Conservation (phyloP, 1,284 basidiomycete genomes). For the Cerrena zonata region DNA sequence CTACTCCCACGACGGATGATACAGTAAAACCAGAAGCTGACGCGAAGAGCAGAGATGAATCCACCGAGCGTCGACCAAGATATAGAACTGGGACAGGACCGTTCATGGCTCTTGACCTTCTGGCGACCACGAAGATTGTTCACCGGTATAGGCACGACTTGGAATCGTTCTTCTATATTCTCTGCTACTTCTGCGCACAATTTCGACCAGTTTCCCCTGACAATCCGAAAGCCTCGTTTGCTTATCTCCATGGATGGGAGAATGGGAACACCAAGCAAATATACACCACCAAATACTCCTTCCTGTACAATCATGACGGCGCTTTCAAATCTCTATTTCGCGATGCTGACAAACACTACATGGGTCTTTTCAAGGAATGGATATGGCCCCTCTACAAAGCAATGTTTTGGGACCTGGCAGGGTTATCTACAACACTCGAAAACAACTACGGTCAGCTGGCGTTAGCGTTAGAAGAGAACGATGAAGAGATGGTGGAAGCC, state of each 20-base stretch:
- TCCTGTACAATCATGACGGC: not conserved
- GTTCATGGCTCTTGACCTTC: conserved; percentile 25
- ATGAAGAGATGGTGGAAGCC: too few relatives aligned
- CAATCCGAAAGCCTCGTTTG: not conserved
- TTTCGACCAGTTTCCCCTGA: not conserved
- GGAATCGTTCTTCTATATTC: conserved; percentile 4
- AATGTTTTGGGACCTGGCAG: too few relatives aligned
- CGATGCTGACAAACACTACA: not conserved
- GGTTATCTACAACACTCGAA: too few relatives aligned
- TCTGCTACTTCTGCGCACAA: not conserved
- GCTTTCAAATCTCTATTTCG: not conserved
- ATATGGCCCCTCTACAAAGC: not conserved
- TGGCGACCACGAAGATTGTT: not conserved
- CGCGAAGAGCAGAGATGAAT: not conserved
- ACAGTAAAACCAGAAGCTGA: not conserved
- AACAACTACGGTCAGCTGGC: too few relatives aligned
- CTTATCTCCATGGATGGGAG: not conserved
- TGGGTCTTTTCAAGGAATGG: not conserved
- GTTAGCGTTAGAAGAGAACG: too few relatives aligned
- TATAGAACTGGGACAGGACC: conserved; percentile 23
- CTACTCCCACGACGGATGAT: not conserved
- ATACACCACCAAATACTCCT: not conserved
- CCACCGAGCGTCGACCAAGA: not conserved
- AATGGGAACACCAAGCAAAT: not conserved
- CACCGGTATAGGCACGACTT: conserved; percentile 5